Conservation (phyloP, 2,329 filamentous ascomycete species). For the Monosporascus ibericus region DNA sequence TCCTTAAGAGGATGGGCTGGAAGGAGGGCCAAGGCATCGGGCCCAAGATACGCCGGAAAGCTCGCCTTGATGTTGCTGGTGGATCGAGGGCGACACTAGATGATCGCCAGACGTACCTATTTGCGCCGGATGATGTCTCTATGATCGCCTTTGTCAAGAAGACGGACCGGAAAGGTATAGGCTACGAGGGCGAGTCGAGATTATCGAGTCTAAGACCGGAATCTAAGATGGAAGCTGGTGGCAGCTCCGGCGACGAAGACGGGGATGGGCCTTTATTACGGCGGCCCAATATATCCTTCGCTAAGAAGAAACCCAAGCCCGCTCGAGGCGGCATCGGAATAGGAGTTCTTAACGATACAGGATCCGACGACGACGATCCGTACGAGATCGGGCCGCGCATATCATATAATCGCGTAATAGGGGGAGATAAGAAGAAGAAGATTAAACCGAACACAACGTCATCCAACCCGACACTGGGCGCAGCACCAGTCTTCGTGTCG, state of each 20-base stretch:
- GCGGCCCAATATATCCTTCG: slow-evolving; percentile 6
- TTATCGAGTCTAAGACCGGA: slow-evolving; percentile 32
- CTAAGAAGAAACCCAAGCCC: slow-evolving; percentile 47
- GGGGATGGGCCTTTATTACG: slow-evolving; percentile 29
- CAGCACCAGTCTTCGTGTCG: slow-evolving; percentile 70
- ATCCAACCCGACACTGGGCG: slow-evolving; percentile 57
- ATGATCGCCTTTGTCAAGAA: slow-evolving; percentile 64
- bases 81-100: slow-evolving; percentile 31
- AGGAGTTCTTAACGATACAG: slow-evolving; percentile 84
- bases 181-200: slow-evolving; percentile 54
- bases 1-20: slow-evolving; percentile 94
- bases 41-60: slow-evolving; percentile 71
- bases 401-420: slow-evolving; percentile 76
- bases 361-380: slow-evolving; percentile 90
- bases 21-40: slow-evolving; percentile 89
- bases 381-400: slow-evolving; percentile 90
- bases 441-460: slow-evolving; percentile 38
- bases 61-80: slow-evolving; percentile 52
- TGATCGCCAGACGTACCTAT: slow-evolving; percentile 56
- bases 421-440: slow-evolving; percentile 73
- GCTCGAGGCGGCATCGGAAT: slow-evolving; percentile 70
- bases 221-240: slow-evolving; percentile 19
- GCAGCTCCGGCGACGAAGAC: slow-evolving; percentile 40
- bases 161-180: slow-evolving; percentile 64
- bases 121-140: slow-evolving; percentile 74